Percentiles rank a stretch among this genome's conserved stretches.
Conservation (phyloP, 345 rosid genomes). For the Eucalyptus melliodora region DNA sequence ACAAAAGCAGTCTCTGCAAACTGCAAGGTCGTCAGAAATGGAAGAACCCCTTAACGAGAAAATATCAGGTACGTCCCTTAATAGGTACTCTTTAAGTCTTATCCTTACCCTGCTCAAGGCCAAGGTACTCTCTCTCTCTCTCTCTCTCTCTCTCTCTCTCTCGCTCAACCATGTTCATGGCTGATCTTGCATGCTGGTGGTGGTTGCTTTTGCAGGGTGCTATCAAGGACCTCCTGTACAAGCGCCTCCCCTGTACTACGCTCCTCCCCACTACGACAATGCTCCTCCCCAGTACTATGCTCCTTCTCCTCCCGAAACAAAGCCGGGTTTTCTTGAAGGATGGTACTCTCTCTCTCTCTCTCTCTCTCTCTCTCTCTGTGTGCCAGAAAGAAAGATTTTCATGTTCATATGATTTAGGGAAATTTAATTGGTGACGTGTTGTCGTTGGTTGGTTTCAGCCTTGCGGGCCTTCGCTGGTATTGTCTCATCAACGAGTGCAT, state of each 20-base stretch:
- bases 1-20: not conserved
- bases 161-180: not conserved
- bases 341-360: slow-evolving; percentile 5
- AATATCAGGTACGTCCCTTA: no score
- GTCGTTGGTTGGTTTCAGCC: slow-evolving; percentile 11
- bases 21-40: not conserved
- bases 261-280: not conserved
- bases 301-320: slow-evolving; percentile 11
- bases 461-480: slow-evolving; percentile 60
- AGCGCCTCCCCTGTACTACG: slow-evolving; percentile 32
- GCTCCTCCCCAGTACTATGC: not conserved
- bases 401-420: not conserved
- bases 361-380: not conserved
- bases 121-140: not conserved
- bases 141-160: no score
- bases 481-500: slow-evolving; percentile 57
- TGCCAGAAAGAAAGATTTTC: not conserved
- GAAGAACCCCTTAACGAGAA: slow-evolving; percentile 18
- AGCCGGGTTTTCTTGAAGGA: slow-evolving; percentile 27
- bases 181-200: not conserved
- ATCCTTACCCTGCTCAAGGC: slow-evolving; percentile 47
- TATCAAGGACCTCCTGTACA: slow-evolving; percentile 36
- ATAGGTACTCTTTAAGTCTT: not conserved
- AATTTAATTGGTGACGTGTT: not conserved
- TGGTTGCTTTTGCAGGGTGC: slow-evolving; percentile 6